Conservation (phyloP, 2,329 filamentous ascomycete genomes). For the Ophiocordyceps camponoti-rufipedis region DNA sequence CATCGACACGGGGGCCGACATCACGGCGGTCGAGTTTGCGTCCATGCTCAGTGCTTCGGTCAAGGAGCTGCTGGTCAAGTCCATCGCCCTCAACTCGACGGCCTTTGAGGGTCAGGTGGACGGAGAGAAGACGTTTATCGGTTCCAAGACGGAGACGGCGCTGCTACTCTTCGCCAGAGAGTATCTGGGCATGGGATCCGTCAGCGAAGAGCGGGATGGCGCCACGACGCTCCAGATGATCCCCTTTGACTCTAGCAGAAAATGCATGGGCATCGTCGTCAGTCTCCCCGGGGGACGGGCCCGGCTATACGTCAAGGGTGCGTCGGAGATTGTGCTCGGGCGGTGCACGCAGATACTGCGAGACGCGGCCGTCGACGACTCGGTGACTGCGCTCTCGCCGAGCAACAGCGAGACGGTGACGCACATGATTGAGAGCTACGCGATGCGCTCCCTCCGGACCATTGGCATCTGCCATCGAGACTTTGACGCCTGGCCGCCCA, state of each 20-base stretch:
- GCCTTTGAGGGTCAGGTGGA: conserved; percentile 29
- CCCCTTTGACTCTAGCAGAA: conserved; percentile 34
- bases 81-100: conserved; percentile 29
- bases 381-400: conserved; percentile 6
- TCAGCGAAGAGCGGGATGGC: conserved; percentile 27
- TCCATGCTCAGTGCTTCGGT: conserved; percentile 14
- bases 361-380: conserved; percentile 21
- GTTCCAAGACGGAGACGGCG: conserved; percentile 37
- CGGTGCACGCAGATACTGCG: conserved; percentile 21
- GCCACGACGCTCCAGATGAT: conserved; percentile 27
- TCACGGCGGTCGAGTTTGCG: conserved; percentile 9
- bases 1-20: background rate
- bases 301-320: conserved; percentile 36
- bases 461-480: conserved; percentile 61
- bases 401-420: conserved; percentile 12
- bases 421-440: conserved; percentile 30
- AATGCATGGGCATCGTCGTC: conserved; percentile 37
- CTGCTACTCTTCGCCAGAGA: conserved; percentile 30
- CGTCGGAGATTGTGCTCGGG: conserved; percentile 34
- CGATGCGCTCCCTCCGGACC: conserved; percentile 51
- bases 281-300: conserved; percentile 25
- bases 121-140: conserved; percentile 22
- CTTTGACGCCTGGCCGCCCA: conserved; percentile 40
- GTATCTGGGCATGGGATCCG: conserved; percentile 24
- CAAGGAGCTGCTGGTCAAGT: conserved; percentile 19